Evolutionary conservation across 768 basidiomycete genomes (phyloP).

Genomic region (Tylopilus plumbeoviolaceoides): DNA sequence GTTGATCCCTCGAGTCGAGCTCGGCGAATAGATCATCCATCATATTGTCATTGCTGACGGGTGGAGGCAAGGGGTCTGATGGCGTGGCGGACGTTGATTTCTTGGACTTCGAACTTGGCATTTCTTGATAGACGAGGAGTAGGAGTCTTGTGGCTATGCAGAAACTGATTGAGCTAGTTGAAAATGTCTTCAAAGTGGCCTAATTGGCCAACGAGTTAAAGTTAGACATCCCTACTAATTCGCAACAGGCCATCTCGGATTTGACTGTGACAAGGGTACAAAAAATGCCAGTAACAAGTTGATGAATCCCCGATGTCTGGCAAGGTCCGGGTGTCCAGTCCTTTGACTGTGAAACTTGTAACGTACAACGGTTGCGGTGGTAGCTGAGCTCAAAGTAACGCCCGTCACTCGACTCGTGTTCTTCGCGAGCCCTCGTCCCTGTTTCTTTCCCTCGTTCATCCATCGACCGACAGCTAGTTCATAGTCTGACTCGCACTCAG

Average conservation of each 20-base stretch:
- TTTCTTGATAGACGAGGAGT: neutral
- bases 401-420: neutral
- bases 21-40: constrained; percentile 75
- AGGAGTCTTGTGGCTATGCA: constrained; percentile 13
- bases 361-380: neutral
- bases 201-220: too few species aligned
- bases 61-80: constrained; percentile 18
- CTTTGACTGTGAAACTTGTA: neutral
- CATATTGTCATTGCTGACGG: constrained; percentile 47
- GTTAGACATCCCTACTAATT: too few species aligned
- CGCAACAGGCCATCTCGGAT: too few species aligned
- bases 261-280: too few species aligned
- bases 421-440: neutral
- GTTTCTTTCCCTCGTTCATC: neutral
- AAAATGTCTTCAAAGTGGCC: too few species aligned
- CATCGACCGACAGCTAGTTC: neutral
- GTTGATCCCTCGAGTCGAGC: constrained; percentile 60
- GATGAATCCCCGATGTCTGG: too few species aligned
- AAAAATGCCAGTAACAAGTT: too few species aligned
- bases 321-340: too few species aligned
- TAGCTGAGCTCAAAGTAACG: neutral
- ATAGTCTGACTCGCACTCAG: neutral
- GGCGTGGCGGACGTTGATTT: constrained; percentile 35
- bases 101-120: constrained; percentile 44
- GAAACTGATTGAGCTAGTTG: too few species aligned